phyloP scores from a whole-genome alignment of 2,329 filamentous ascomycete species.

The Penicillium brevicompactum region DNA sequence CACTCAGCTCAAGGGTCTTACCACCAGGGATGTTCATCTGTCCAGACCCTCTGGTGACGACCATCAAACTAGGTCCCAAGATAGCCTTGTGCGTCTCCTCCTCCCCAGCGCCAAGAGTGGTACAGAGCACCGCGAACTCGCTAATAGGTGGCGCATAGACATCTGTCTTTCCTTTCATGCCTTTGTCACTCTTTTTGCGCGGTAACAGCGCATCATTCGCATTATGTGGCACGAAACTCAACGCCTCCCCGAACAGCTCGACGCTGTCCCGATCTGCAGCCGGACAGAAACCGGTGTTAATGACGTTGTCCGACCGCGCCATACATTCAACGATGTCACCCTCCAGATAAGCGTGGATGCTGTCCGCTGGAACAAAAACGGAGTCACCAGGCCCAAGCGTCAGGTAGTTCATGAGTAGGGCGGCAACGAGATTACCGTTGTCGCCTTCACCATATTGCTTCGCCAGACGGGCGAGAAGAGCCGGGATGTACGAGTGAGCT shows the following conservation, averaged over 20 bases:
- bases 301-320: conserved; percentile 73
- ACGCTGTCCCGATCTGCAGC: conserved; percentile 64
- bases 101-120: conserved; percentile 59
- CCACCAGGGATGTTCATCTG: conserved; percentile 55
- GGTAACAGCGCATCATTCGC: conserved; percentile 59
- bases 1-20: conserved; percentile 56
- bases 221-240: conserved; percentile 67
- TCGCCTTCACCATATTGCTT: conserved; percentile 66
- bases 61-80: conserved; percentile 64
- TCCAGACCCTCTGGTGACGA: conserved; percentile 63
- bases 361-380: conserved; percentile 72
- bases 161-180: conserved; percentile 62
- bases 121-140: conserved; percentile 71
- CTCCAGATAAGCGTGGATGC: conserved; percentile 71
- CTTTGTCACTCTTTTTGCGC: conserved; percentile 51
- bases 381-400: conserved; percentile 66
- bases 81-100: conserved; percentile 59
- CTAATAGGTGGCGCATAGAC: conserved; percentile 68
- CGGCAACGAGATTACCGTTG: conserved; percentile 68
- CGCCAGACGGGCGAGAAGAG: conserved; percentile 66
- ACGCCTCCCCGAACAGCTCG: conserved; percentile 63
- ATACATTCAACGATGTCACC: conserved; percentile 80
- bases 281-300: conserved; percentile 75
- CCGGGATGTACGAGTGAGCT: conserved; percentile 60
- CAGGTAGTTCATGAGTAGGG: conserved; percentile 75